These are phyloP conservation scores for Graphium sp. DNA, from an alignment of 2,329 filamentous ascomycete species.

Conservation along the genomic window DNA sequence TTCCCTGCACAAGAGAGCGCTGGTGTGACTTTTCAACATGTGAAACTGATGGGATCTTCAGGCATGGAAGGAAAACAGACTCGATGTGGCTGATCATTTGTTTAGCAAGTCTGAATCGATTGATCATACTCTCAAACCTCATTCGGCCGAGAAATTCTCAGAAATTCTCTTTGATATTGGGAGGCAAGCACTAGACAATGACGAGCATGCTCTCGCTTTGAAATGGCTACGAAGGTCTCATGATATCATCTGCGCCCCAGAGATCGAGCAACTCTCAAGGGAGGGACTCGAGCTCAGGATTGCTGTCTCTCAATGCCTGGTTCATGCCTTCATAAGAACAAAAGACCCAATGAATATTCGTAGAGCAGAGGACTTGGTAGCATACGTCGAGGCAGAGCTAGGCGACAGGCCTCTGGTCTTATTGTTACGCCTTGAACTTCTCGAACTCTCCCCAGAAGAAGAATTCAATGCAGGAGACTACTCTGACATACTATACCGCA, in stretches of 20 bases:
- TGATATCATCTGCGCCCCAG: slow-evolving; percentile 36
- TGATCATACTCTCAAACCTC: slow-evolving; percentile 21
- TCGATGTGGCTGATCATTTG: slow-evolving; percentile 67
- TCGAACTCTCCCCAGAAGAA: slow-evolving; percentile 30
- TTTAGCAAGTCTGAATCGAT: slow-evolving; percentile 40
- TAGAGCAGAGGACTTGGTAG: slow-evolving; percentile 40
- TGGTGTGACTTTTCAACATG: too few species aligned
- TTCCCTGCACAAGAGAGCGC: not conserved
- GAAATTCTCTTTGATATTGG: slow-evolving; percentile 62
- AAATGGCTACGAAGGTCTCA: slow-evolving; percentile 62
- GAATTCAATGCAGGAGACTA: slow-evolving; percentile 30
- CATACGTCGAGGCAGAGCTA: slow-evolving; percentile 43
- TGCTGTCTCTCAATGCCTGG: slow-evolving; percentile 46
- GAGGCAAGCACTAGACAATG: slow-evolving; percentile 31
- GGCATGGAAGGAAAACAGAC: slow-evolving; percentile 58
- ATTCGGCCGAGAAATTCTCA: slow-evolving; percentile 41
- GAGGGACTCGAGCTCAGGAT: slow-evolving; percentile 48
- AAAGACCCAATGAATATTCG: slow-evolving; percentile 23
- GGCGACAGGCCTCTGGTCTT: slow-evolving; percentile 48
- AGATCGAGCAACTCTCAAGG: slow-evolving; percentile 35
- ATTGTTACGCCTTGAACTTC: slow-evolving; percentile 51
- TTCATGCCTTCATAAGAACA: slow-evolving; percentile 34
- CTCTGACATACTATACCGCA: slow-evolving; percentile 34
- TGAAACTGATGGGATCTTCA: slow-evolving; percentile 18
- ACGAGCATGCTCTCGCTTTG: slow-evolving; percentile 35